Evolutionary conservation across 768 basidiomycete species (phyloP), one percentile per base, ranked within the genome.

Genomic region (Podaxis sp.): DNA sequence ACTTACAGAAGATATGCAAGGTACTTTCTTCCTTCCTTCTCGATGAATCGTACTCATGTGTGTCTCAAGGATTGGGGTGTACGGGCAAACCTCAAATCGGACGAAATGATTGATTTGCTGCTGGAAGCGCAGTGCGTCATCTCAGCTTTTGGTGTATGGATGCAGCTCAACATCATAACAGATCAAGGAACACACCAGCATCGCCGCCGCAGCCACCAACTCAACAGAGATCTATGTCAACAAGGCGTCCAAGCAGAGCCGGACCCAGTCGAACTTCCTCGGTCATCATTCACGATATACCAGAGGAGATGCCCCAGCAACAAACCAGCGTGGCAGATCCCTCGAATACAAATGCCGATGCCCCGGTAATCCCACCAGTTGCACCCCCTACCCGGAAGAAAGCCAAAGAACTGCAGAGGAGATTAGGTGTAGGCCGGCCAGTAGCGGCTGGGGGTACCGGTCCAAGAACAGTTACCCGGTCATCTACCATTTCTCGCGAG

Each of bases 11-110:
- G 58, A 80, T 93, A 73, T 92, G 92, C 82, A 92, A 91, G 77
- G 89, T 88, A 67, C 5, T 12, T 50, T 48, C 44, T 37, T 24
- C 41, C 53, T 62, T 20, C 12, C 44, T 48, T 48, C 49, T 17
- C 54, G 4, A 33, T 3, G 20, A 46, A 46, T 60, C 26, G 37
- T 59, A 60, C 64, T 68, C 59, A 69, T 66, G 52, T 68, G 54
- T 54, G 46, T 46, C 64, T 26, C 53, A 58, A 93, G 90, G 89
- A 91, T 67, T 86, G 88, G 70, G 90, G 90, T 62, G 84, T 93
- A 64, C 90, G 84, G 74, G 91, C 91, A 50, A 93, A 93, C 74
- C 82, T 92, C 70, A 93, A 90, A 78, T 84, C 89, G 24, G 89
- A 91, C 69, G 87, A 85, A 52, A 77, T 93, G 65, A 91, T 93